A percentile compares a stretch with the other conserved stretches of the same genome.
Evolutionary conservation across 2,329 filamentous ascomycete genomes (phyloP).

Genomic region (Fusarium cicatricum): DNA sequence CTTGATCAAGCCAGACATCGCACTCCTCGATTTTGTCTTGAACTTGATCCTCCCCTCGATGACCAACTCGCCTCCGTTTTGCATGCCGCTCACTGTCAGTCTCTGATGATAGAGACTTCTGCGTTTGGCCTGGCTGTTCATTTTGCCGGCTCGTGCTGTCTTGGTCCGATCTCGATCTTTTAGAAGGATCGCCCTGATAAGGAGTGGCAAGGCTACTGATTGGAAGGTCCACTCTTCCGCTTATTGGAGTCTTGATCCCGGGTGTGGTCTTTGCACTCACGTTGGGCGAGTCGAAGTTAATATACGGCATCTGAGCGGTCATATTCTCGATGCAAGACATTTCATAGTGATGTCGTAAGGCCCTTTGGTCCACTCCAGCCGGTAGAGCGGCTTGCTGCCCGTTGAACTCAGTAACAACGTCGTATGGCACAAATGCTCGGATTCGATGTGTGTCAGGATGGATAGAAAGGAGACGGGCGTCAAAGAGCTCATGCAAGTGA

Average conservation of each 20-base stretch:
- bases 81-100: neutral
- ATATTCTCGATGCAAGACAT: slow-evolving; percentile 34
- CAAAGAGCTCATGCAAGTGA: slow-evolving; percentile 32
- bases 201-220: neutral
- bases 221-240: neutral
- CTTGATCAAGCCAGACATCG: no score
- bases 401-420: slow-evolving; percentile 1
- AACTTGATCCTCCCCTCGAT: neutral
- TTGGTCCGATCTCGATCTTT: neutral
- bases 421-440: slow-evolving; percentile 12
- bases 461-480: slow-evolving; percentile 30
- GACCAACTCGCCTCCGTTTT: neutral
- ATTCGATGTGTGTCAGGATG: slow-evolving; percentile 28
- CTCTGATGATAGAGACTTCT: neutral
- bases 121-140: neutral
- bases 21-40: no score
- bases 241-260: neutral
- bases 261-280: neutral
- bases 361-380: slow-evolving; percentile 5
- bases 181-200: neutral
- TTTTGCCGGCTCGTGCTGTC: neutral
- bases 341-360: slow-evolving; percentile 29
- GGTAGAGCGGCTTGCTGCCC: neutral
- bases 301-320: neutral
- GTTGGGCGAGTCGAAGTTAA: no score